These are phyloP conservation scores for Patellaria atrata DNA, from an alignment of 495 filamentous ascomycete species.

Conservation along the genomic window DNA sequence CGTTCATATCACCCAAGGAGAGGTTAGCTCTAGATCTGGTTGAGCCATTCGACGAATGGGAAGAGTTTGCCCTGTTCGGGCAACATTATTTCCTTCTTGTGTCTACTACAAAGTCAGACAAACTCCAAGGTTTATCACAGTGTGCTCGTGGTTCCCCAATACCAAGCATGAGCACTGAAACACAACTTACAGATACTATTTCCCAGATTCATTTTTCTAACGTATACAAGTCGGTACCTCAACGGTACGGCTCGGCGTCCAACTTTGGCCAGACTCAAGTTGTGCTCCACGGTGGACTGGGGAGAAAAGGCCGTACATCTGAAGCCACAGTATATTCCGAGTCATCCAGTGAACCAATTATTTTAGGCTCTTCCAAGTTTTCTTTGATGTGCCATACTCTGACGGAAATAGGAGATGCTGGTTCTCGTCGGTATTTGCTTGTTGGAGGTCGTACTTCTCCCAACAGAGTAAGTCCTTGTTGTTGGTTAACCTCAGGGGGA, in stretches of 20 bases:
- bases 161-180: too few relatives aligned
- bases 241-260: constrained; percentile 34
- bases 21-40: constrained; percentile 44
- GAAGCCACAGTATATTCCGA: constrained; percentile 44
- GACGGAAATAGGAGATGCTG: constrained; percentile 37
- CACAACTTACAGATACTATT: too few relatives aligned
- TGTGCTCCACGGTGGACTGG: constrained; percentile 37
- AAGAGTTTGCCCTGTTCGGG: constrained; percentile 78
- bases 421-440: constrained; percentile 48
- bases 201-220: too few relatives aligned
- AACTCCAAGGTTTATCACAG: too few relatives aligned
- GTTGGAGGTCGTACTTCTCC: constrained; percentile 73
- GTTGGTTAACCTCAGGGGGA: constrained; percentile 50
- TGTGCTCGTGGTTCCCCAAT: too few relatives aligned
- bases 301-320: constrained; percentile 35
- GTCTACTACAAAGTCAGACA: too few relatives aligned
- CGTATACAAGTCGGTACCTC: too few relatives aligned
- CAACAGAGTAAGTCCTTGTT: constrained; percentile 46
- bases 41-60: constrained; percentile 92
- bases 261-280: constrained; percentile 27
- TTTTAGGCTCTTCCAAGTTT: too few relatives aligned
- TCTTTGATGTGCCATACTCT: constrained; percentile 69
- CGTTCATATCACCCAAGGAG: constrained; percentile 41
- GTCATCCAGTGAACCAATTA: too few relatives aligned
- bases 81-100: constrained; percentile 75